Percentiles rank a stretch among this genome's conserved stretches.
Evolutionary conservation across 257 asterid genomes (phyloP).

Genomic region (Paulownia fortunei): DNA sequence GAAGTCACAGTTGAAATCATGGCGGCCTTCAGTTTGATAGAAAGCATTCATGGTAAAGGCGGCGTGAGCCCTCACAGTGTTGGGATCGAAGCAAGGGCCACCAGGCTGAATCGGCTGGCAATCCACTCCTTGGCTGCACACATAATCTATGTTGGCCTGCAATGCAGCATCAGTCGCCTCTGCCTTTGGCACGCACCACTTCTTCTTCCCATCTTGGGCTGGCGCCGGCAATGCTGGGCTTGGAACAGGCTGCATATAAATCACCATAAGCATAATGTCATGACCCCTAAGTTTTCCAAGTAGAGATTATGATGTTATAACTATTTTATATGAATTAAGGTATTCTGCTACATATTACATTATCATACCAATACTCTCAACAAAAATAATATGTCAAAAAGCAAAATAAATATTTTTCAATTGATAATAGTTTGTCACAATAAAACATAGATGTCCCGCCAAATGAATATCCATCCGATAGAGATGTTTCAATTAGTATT

Average conservation of each 20-base stretch:
- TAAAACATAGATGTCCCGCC: no score
- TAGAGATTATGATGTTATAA: no score
- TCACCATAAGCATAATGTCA: not conserved
- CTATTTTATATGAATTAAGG: no score
- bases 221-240: conserved; percentile 31
- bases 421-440: no score
- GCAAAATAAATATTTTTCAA: no score
- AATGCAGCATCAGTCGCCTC: conserved; percentile 45
- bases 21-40: conserved; percentile 65
- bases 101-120: conserved; percentile 63
- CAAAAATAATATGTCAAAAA: no score
- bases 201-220: conserved; percentile 42
- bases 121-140: conserved; percentile 63
- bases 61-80: conserved; percentile 62
- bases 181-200: conserved; percentile 74
- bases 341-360: no score
- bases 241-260: conserved; percentile 39
- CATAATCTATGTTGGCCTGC: conserved; percentile 66
- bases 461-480: no score
- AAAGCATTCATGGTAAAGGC: conserved; percentile 67
- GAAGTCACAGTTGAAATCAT: conserved; percentile 65
- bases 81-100: conserved; percentile 70
- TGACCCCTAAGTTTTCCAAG: no score
- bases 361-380: no score
- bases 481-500: no score